Conservation (phyloP, 208 protist genomes). For the Trypanosoma cruzi region DNA sequence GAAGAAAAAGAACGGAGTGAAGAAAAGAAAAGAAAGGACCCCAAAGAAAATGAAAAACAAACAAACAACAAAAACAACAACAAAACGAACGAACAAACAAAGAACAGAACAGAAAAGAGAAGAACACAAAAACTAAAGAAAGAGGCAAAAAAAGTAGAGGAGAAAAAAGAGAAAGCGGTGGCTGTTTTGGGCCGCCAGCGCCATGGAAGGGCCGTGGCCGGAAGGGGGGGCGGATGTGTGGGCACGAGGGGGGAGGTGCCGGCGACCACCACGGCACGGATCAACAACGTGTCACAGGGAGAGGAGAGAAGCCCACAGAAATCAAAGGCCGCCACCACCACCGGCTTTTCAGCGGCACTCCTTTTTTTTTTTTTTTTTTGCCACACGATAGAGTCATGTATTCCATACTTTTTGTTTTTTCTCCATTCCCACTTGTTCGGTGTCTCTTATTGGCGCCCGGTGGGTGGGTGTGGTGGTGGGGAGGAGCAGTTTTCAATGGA, state of each 20-base stretch:
- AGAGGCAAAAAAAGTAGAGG: no score
- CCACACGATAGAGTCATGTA: slow-evolving; percentile 1
- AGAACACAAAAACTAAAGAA: neutral
- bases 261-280: neutral
- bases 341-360: neutral
- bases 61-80: neutral
- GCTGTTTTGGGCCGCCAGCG: neutral
- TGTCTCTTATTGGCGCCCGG: slow-evolving; percentile 5
- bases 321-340: neutral
- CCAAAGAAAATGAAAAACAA: neutral
- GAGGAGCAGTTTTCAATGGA: neutral
- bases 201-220: neutral
- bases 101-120: neutral
- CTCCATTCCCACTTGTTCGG: slow-evolving; percentile 1
- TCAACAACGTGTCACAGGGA: neutral
- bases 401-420: neutral
- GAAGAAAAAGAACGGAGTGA: neutral
- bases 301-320: no score
- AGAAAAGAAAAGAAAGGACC: neutral
- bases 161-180: slow-evolving; percentile 3
- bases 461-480: no score
- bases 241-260: neutral
- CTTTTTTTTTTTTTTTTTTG: neutral
- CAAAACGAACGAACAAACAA: neutral
- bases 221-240: neutral